Evolutionary conservation across 2,329 filamentous ascomycete genomes (phyloP), one percentile per base, ranked within the genome.

Genomic region (Chaetomiaceae sp.): DNA sequence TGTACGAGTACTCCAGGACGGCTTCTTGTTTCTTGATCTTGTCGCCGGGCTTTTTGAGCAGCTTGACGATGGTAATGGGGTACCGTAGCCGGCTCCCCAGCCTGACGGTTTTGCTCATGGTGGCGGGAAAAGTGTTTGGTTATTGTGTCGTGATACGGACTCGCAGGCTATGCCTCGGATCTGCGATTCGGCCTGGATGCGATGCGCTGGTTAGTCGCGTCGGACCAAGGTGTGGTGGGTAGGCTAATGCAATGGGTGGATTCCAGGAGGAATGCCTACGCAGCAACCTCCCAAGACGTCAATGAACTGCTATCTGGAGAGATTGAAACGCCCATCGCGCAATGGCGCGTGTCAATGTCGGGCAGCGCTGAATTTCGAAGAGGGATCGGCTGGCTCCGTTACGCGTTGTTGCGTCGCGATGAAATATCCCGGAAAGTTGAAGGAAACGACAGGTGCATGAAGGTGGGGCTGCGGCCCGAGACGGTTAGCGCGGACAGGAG

Each of bases 31-130:
- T 87, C 65, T 83, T 79, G 65, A 99, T 81, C 58, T 80, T 68
- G 64, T 96, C 89, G 70, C 88, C 87, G 19, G 82, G 81, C 61
- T 78, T 75, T 71, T 90, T 91, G 61, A 92, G 81, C 57, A 97
- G 79, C 70, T 89, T 87, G 64, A 85, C 91, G 71, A 99, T 86
- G 63, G 87, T 95, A 72, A 97, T 91, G 64, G 94, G 94, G 72
- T 97, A 99, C 57, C 62, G 61, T 43, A 64, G 46, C 44, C 64
- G 64, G 59, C n/a, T 50, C 42, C 64, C 64, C 52, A 64, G 54
- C 39, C 54, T 15, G 29, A 65, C 50, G 36, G 57, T 62, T 54
- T 64, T 64, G 44, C 44, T 54, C 63, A 65, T 65, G 31, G 52
- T 50, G 47, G 17, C 15, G 42, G 6, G 34, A 15, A 23, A 23